A percentile compares a stretch with the other conserved stretches of the same genome.
These are phyloP conservation scores for Mortierella sp. DNA, from an alignment of 371 early-diverging fungal species.

Conservation along the genomic window DNA sequence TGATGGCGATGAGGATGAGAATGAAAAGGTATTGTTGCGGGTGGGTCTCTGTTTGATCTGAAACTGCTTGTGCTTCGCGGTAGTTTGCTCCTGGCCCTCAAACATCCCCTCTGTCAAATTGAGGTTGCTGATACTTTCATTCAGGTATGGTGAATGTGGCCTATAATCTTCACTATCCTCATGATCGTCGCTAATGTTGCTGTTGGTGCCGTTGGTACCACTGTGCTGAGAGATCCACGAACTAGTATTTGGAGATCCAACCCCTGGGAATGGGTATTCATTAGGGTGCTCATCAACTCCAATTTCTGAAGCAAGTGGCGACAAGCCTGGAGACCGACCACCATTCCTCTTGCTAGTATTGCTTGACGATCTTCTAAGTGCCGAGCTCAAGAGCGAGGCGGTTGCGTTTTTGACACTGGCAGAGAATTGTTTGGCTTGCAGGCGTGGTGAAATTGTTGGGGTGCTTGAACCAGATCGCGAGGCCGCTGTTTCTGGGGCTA, in stretches of 20 bases:
- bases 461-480: not conserved
- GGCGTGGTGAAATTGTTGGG: not conserved
- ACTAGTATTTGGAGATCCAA: not conserved
- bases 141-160: not conserved
- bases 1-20: not conserved
- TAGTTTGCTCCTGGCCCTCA: slow-evolving; percentile 10
- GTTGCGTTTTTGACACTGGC: slow-evolving; percentile 16
- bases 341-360: slow-evolving; percentile 10
- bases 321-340: not conserved
- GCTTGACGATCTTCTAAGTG: slow-evolving; percentile 16
- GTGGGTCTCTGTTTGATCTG: not conserved
- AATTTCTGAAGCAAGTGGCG: not conserved
- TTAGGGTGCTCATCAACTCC: slow-evolving; percentile 5
- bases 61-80: slow-evolving; percentile 5
- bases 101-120: slow-evolving; percentile 9
- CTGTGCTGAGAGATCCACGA: slow-evolving; percentile 1
- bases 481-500: not conserved
- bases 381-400: slow-evolving; percentile 12
- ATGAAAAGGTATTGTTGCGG: slow-evolving; percentile 5
- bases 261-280: slow-evolving; percentile 33
- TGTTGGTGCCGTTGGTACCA: not conserved
- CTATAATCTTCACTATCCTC: not conserved
- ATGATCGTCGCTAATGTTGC: not conserved
- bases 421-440: slow-evolving; percentile 9
- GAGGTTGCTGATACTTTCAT: not conserved